These are phyloP conservation scores for Coprinellus aureogranulatus DNA, from an alignment of 768 basidiomycete genomes.

Conservation along the genomic window DNA sequence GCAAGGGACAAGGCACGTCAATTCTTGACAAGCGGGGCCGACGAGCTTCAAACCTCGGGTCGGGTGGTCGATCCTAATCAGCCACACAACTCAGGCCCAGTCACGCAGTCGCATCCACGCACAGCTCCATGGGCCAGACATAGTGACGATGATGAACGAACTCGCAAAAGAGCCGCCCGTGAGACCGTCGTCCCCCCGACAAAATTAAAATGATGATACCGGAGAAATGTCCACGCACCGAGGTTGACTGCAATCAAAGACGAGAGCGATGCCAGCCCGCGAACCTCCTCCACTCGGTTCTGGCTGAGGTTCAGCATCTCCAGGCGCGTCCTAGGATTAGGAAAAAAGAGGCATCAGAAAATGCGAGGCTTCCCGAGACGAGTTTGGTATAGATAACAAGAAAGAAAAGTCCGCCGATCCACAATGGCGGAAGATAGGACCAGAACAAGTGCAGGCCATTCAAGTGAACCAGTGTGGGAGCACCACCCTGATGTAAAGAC, in stretches of 20 bases:
- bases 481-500: constrained; percentile 11
- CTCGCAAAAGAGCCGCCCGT: not conserved
- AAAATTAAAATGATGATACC: no score
- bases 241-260: constrained; percentile 74
- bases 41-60: no score
- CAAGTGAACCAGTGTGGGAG: constrained; percentile 13
- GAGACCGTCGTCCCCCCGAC: no score
- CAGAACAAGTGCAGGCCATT: not conserved
- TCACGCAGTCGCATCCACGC: no score
- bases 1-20: no score
- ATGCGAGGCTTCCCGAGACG: not conserved
- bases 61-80: no score
- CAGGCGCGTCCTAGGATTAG: constrained; percentile 59
- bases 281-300: constrained; percentile 62
- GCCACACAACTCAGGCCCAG: no score
- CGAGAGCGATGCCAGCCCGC: constrained; percentile 59
- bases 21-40: no score
- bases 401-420: no score
- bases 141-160: not conserved
- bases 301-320: constrained; percentile 82
- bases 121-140: not conserved
- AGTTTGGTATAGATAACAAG: no score
- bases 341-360: constrained; percentile 11
- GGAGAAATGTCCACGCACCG: constrained; percentile 53
- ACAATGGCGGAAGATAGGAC: no score